Conservation (phyloP, 345 rosid genomes). For the Reutealis trisperma region DNA sequence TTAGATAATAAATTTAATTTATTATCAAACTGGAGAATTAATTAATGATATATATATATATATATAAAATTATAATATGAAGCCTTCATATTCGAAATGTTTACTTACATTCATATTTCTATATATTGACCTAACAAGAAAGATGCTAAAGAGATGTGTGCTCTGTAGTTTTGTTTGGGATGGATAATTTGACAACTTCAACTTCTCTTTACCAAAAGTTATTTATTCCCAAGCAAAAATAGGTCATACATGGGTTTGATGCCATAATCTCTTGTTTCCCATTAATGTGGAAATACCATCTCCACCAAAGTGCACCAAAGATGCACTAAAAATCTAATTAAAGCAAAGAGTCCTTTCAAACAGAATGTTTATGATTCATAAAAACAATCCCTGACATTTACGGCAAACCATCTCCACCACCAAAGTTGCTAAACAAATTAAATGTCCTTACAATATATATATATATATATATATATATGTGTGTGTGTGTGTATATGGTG, state of each 20-base stretch:
- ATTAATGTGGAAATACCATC: not conserved
- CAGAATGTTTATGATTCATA: not conserved
- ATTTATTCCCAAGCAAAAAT: not conserved
- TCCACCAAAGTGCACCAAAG: not conserved
- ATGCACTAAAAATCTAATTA: not conserved
- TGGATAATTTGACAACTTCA: not conserved
- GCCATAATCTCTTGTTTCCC: not conserved
- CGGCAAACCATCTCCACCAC: not conserved
- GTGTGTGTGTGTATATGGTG: too few species aligned
- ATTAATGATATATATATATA: too few species aligned
- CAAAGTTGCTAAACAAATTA: not conserved
- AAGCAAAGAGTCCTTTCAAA: not conserved
- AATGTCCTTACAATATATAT: too few species aligned
- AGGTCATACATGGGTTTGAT: not conserved
- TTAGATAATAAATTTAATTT: too few species aligned
- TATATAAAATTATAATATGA: too few species aligned
- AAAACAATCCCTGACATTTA: not conserved
- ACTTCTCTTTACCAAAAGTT: not conserved
- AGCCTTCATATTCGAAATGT: not conserved
- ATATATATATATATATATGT: too few species aligned
- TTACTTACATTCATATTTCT: not conserved
- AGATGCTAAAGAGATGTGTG: not conserved
- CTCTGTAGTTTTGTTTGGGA: not conserved
- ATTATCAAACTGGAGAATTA: too few species aligned
- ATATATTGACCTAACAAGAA: not conserved